Evolutionary conservation across 176 grass and related monocot genomes (phyloP), one percentile per base, ranked within the genome.

Genomic region (Avena eriantha): DNA sequence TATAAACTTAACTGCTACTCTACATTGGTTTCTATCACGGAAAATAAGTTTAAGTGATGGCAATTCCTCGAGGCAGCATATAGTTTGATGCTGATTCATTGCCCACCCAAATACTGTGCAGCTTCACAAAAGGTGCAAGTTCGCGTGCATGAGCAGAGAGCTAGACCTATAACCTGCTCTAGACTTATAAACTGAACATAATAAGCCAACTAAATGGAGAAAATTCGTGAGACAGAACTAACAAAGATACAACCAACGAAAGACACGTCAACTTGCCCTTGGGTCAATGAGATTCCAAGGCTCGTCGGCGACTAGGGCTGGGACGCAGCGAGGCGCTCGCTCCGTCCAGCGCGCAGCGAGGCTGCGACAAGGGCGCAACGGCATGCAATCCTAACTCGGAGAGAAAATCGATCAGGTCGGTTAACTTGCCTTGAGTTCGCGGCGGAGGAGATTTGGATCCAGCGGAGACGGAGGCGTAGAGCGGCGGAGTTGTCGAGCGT

Each of bases 341-440:
- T 10, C 50, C 3, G 22, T 4, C 46, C 7, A 24, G 23, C 8
- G 45, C 71, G 71, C 43, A 43, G 69, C 69, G 69, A 73, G 69
- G 21, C n/a, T 23, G 69, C 41, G 6, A n/a, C 41, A 1, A 73
- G 43, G 43, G 22, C 45, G 47, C 48, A 23, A 13, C 72, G 45
- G 72, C 45, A 50, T 33, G 73, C 50, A 35, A 77, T 29, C 48
- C 29, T 33, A 13, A 77, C 48, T 55, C 50, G 11, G 73, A 6
- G 17, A 56, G 50, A 21, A 35, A 35, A 77, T 35, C 74, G 29
- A 56, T 17, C 74, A 18, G 49, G 49, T 13, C 48, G 74, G 29
- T 77, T 55, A 77, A 54, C 74, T 55, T 77, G 50, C 74, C 26
- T 77, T 11, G 50, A 31, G 49, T 55, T 55, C 1, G 74, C 13